Conservation (phyloP, 1,139 yeast species). For the Arxiozyma bovina region DNA sequence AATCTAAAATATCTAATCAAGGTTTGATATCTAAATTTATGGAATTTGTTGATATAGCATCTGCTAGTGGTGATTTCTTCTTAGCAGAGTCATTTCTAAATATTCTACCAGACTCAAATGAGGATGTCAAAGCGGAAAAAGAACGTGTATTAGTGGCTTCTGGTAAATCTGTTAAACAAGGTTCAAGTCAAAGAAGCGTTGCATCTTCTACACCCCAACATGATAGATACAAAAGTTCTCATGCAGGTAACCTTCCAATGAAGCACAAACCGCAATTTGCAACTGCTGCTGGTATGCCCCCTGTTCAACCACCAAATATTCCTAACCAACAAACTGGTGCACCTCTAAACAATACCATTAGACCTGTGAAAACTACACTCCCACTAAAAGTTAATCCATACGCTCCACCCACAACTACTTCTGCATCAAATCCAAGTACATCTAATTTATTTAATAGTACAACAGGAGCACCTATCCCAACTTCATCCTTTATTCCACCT, state of each 20-base stretch:
- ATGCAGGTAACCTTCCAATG: conserved; percentile 11
- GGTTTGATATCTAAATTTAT: conserved; percentile 32
- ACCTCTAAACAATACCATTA: not conserved
- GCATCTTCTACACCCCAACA: conserved; percentile 2
- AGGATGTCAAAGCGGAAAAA: conserved; percentile 55
- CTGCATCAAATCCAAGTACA: conserved; percentile 5
- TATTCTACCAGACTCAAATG: conserved; percentile 58
- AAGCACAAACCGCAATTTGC: conserved; percentile 4
- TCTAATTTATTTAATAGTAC: conserved; percentile 6
- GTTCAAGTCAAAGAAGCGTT: conserved; percentile 9
- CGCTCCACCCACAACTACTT: conserved; percentile 34
- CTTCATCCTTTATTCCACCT: conserved; percentile 17
- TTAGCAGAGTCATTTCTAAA: conserved; percentile 65
- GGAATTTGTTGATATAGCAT: conserved; percentile 74
- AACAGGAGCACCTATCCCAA: conserved; percentile 9
- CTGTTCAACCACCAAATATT: not conserved
- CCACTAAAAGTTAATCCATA: conserved; percentile 29
- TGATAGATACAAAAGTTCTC: conserved; percentile 11
- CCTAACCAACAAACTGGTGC: not conserved
- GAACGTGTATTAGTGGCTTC: conserved; percentile 68
- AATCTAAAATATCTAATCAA: conserved; percentile 29
- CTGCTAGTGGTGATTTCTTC: conserved; percentile 77
- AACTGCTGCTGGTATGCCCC: conserved; percentile 1
- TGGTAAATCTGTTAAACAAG: conserved; percentile 21
- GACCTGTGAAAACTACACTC: not conserved